A percentile compares a stretch with the other conserved stretches of the same genome.
Conservation (phyloP, 257 asterid species). For the Solanum bulbocastanum region DNA sequence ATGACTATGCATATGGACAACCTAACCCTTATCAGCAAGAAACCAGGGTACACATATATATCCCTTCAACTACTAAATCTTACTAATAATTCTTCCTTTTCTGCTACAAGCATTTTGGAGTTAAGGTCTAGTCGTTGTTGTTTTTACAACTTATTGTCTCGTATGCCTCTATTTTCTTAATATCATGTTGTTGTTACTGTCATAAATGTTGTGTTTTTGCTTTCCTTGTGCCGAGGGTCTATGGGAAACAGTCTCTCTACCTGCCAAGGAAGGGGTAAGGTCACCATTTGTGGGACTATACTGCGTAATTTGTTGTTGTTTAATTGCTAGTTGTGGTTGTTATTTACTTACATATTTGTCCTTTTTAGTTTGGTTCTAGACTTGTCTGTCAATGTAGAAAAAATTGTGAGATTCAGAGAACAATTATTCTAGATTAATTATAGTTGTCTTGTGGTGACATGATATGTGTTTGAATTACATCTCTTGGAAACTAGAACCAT, state of each 20-base stretch:
- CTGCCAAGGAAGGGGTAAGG: background rate
- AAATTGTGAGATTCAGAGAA: background rate
- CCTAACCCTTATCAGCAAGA: background rate
- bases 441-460: background rate
- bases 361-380: background rate
- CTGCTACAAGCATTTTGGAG: background rate
- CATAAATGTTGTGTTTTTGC: background rate
- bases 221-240: background rate
- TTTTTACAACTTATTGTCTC: background rate
- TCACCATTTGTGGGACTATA: background rate
- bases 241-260: background rate
- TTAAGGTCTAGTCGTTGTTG: background rate
- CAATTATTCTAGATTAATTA: background rate
- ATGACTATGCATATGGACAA: background rate
- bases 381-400: background rate
- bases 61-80: background rate
- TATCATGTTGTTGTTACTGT: background rate
- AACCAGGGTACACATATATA: slow-evolving; percentile 3
- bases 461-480: background rate
- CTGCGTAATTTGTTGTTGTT: background rate
- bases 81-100: background rate
- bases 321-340: background rate
- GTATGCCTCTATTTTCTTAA: background rate
- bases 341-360: background rate
- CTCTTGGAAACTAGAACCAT: background rate